Evolutionary conservation across 352 stramenopile genomes (phyloP).

Genomic region (Pythium rishiriense): DNA sequence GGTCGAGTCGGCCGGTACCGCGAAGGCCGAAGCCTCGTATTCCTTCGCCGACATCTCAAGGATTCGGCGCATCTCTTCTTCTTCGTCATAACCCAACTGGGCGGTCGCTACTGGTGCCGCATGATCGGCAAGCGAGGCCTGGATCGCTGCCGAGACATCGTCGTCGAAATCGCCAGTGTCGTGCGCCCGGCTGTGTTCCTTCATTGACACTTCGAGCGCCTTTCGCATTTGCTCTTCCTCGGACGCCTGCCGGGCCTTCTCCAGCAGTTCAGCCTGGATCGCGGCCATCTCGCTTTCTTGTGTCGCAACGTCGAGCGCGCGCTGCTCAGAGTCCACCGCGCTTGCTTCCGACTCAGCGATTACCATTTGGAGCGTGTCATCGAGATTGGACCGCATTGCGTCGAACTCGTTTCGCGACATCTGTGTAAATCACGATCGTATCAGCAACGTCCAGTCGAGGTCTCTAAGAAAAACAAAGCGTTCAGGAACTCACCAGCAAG

Average conservation of each 20-base stretch:
- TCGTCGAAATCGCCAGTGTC: slow-evolving; percentile 42
- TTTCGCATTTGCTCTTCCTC: slow-evolving; percentile 76
- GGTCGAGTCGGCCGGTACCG: not conserved
- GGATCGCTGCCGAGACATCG: slow-evolving; percentile 64
- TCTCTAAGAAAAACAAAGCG: too few species aligned
- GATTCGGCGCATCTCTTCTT: slow-evolving; percentile 54
- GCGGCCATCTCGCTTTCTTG: slow-evolving; percentile 72
- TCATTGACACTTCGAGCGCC: slow-evolving; percentile 67
- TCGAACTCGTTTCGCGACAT: slow-evolving; percentile 76
- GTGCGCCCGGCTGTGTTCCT: slow-evolving; percentile 7
- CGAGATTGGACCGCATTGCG: slow-evolving; percentile 70
- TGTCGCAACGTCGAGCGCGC: slow-evolving; percentile 53
- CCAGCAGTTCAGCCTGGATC: slow-evolving; percentile 71
- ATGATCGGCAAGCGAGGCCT: slow-evolving; percentile 52
- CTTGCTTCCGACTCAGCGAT: slow-evolving; percentile 45
- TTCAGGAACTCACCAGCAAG: slow-evolving; percentile 50
- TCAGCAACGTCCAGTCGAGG: too few species aligned
- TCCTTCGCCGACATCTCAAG: slow-evolving; percentile 68
- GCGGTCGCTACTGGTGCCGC: not conserved
- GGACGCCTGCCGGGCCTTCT: slow-evolving; percentile 64
- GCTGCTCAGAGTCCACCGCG: slow-evolving; percentile 31
- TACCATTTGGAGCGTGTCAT: slow-evolving; percentile 71
- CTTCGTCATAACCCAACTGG: slow-evolving; percentile 40
- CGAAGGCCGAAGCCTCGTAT: slow-evolving; percentile 27
- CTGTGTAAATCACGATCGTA: slow-evolving; percentile 35